Evolutionary conservation across 805 yeast genomes (phyloP).

Genomic region (Wickerhamomyces hampshirensis): DNA sequence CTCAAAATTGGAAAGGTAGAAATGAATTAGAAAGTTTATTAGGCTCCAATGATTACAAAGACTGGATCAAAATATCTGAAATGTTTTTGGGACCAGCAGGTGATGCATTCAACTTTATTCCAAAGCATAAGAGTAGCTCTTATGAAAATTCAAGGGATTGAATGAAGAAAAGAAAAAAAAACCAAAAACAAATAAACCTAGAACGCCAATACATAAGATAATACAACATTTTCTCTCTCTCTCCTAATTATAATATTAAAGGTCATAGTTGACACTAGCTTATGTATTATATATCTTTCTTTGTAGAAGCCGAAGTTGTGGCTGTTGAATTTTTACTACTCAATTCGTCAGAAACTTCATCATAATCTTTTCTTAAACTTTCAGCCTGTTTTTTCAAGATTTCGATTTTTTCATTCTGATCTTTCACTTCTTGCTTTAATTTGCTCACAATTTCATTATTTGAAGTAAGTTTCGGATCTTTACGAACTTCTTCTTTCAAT

Average conservation of each 20-base stretch:
- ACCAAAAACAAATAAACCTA: too few species aligned
- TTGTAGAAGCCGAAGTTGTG: too few species aligned
- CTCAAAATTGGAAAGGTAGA: slow-evolving; percentile 91
- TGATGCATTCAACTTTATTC: slow-evolving; percentile 70
- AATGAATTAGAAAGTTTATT: slow-evolving; percentile 86
- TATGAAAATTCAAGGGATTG: slow-evolving; percentile 32
- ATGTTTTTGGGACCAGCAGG: slow-evolving; percentile 89
- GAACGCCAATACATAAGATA: too few species aligned
- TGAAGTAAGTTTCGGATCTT: slow-evolving; percentile 27
- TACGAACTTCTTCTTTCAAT: slow-evolving; percentile 56
- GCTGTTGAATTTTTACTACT: slow-evolving; percentile 3
- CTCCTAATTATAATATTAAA: background rate
- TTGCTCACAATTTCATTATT: slow-evolving; percentile 16
- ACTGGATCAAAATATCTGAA: slow-evolving; percentile 95
- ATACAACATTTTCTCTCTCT: too few species aligned
- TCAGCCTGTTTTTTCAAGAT: slow-evolving; percentile 70
- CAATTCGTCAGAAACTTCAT: slow-evolving; percentile 27
- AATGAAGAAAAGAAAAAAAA: too few species aligned
- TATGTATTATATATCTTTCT: too few species aligned
- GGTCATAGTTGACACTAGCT: too few species aligned
- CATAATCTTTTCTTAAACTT: slow-evolving; percentile 61
- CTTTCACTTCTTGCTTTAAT: slow-evolving; percentile 22
- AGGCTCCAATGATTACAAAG: slow-evolving; percentile 79
- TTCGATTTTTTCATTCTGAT: slow-evolving; percentile 60
- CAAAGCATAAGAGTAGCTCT: slow-evolving; percentile 94